A percentile compares a stretch with the other conserved stretches of the same genome.
Evolutionary conservation across 176 grass and related monocot species (phyloP).

Genomic region (Rhynchospora pubera): DNA sequence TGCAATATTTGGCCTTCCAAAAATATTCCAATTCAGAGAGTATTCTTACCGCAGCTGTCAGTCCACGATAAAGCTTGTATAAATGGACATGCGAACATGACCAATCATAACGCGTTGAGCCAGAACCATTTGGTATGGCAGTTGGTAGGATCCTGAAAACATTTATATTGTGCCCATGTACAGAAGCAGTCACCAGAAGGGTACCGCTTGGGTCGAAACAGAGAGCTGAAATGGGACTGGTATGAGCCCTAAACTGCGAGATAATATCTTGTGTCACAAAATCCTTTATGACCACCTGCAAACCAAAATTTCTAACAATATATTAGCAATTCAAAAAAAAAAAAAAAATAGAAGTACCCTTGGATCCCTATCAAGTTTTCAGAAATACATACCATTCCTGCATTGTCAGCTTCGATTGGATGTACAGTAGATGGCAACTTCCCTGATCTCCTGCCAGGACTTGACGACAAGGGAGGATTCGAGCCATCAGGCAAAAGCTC

Average conservation of each 20-base stretch:
- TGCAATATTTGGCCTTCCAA: background rate
- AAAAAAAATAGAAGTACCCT: slow-evolving; percentile 5
- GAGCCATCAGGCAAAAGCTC: slow-evolving; percentile 94
- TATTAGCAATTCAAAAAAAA: slow-evolving; percentile 5
- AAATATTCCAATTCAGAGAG: background rate
- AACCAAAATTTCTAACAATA: slow-evolving; percentile 3
- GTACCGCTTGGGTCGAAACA: slow-evolving; percentile 97
- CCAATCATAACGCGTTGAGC: slow-evolving; percentile 56
- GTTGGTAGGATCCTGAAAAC: slow-evolving; percentile 91
- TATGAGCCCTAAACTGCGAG: slow-evolving; percentile 95
- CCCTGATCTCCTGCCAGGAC: slow-evolving; percentile 64
- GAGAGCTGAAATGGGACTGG: slow-evolving; percentile 94
- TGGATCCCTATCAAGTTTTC: slow-evolving; percentile 4
- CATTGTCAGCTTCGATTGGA: slow-evolving; percentile 82
- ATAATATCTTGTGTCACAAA: slow-evolving; percentile 71
- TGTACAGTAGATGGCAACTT: slow-evolving; percentile 67
- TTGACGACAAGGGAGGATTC: slow-evolving; percentile 75
- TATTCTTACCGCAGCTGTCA: slow-evolving; percentile 85
- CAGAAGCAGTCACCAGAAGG: slow-evolving; percentile 87
- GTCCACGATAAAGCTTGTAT: slow-evolving; percentile 94
- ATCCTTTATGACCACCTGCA: slow-evolving; percentile 95
- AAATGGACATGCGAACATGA: slow-evolving; percentile 91
- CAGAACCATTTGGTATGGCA: slow-evolving; percentile 61
- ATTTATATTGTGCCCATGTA: slow-evolving; percentile 99
- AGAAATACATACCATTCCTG: slow-evolving; percentile 73